Base-by-base conservation (phyloP, 768 basidiomycete species). In the Pleurotus citrinopileatus region DNA sequence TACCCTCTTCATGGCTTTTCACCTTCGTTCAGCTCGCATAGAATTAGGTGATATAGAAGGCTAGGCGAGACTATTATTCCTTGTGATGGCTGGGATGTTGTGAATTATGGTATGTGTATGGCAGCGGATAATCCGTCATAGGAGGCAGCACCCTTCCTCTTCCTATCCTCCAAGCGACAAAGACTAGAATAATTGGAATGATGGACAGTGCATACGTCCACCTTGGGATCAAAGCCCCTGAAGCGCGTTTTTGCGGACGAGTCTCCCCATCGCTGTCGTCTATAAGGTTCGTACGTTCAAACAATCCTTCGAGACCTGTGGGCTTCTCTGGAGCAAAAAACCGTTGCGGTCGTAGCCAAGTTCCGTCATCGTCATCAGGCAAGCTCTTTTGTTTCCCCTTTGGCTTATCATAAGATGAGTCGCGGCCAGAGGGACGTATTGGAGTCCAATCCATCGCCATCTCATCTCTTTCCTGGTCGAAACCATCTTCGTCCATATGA, bases 291-390 rank as follows among this genome's bases (percentile, higher is more conserved):
- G 87, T 83, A 57, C 72, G 74, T 54, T 83, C 83, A 57, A 91
- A 85, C 13, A 91, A 68, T 32, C 76, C 73, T 66, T 91, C 89
- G 6, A 91, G 74, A 12, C 89, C 89, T 0, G 89, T 91, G 0
- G 88, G 86, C 56, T 82, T 79, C 64, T 90, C 88, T 0, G 88
- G 89, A 13, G 87, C 79, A 59, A 90, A 91, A 63, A 90, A 91
- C 12, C 78, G 76, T 59, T 89, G 89, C 3, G 85, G 87, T 3
- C 82, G 80, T 46, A 91, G 61, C 82, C 79, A 84, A 22, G 70
- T 66, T 6, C 72, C 73, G 51, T 79, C 75, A 17, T 77, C 68
- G 13, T 69, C 61, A 4, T 20, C 43, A 15, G 23, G 57, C 57
- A 26, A 68, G 62, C 34, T 63, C 57, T 38, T 57, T 50, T 6